phyloP scores from a whole-genome alignment of 345 rosid species.

The Populus deltoides region DNA sequence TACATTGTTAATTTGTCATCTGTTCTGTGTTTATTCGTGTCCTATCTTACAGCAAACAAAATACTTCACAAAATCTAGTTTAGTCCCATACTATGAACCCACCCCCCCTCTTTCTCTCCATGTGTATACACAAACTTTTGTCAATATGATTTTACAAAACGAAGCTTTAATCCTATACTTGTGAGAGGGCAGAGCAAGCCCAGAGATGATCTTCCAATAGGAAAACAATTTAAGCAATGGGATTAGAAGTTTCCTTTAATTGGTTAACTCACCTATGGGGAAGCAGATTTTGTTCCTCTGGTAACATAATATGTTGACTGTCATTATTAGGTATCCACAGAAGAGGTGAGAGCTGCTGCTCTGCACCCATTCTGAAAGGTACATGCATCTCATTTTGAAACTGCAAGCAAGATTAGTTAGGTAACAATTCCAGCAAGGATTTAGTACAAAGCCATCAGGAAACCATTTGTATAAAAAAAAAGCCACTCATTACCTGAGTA shows the following conservation, averaged over 20 bases:
- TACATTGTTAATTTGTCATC: background rate
- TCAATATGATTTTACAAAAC: background rate
- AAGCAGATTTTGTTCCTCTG: conserved; percentile 52
- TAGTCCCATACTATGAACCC: background rate
- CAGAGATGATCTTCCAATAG: background rate
- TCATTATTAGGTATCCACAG: conserved; percentile 58
- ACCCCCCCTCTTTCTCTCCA: background rate
- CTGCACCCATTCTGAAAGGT: conserved; percentile 48
- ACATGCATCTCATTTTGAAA: conserved; percentile 54
- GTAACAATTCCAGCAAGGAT: background rate
- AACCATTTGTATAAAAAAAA: conserved; percentile 10
- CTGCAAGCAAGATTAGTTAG: conserved; percentile 30
- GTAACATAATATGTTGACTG: conserved; percentile 33
- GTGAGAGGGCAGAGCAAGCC: background rate
- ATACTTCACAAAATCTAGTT: background rate
- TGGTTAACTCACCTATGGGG: conserved; percentile 42
- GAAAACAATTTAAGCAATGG: background rate
- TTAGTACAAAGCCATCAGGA: background rate
- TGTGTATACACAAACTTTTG: background rate
- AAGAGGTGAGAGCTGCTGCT: conserved; percentile 61
- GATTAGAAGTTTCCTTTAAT: conserved; percentile 2
- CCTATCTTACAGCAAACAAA: background rate
- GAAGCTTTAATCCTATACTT: background rate
- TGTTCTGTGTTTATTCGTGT: background rate
- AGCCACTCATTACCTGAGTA: conserved; percentile 39